Percentiles rank a stretch among this genome's conserved stretches.
phyloP scores from a whole-genome alignment of 1,284 basidiomycete genomes.

The Anthracocystis walkeri region DNA sequence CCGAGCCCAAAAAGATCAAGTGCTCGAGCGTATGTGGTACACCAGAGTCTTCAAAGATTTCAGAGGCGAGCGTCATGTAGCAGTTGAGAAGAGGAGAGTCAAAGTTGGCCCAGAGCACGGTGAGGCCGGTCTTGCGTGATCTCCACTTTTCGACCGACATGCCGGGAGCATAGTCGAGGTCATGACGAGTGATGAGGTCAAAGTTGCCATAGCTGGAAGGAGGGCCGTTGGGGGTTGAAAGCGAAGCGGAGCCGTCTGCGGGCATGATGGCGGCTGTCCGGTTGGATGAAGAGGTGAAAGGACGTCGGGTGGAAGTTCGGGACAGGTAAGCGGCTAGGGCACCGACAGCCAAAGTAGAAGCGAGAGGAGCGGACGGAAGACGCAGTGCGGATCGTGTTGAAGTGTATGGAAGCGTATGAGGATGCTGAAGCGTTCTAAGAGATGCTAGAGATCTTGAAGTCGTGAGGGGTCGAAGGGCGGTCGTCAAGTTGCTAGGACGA shows the following conservation, averaged over 20 bases:
- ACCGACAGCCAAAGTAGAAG: conserved; percentile 19
- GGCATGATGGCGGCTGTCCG: conserved; percentile 28
- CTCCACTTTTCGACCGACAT: conserved; percentile 85
- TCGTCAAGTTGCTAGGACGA: conserved; percentile 11
- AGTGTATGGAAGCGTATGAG: background rate
- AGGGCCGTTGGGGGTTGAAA: conserved; percentile 7
- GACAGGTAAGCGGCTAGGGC: conserved; percentile 18
- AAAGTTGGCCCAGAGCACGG: conserved; percentile 72
- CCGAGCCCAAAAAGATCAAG: conserved; percentile 67
- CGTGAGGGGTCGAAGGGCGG: conserved; percentile 12
- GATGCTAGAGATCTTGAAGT: conserved; percentile 12
- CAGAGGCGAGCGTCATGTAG: conserved; percentile 90
- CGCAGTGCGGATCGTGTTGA: conserved; percentile 8
- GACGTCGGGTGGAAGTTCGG: conserved; percentile 7
- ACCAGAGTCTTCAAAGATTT: conserved; percentile 76
- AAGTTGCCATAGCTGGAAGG: conserved; percentile 75
- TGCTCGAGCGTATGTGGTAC: conserved; percentile 68
- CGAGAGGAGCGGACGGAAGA: conserved; percentile 8
- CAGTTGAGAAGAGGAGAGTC: conserved; percentile 89
- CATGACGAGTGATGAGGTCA: conserved; percentile 79
- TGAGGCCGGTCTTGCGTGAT: conserved; percentile 81
- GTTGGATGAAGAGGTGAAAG: conserved; percentile 15
- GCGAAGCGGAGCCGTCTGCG: conserved; percentile 18
- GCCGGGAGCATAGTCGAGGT: conserved; percentile 79
- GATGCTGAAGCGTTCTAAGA: background rate